phyloP scores from a whole-genome alignment of 2,329 filamentous ascomycete species.

The Neonectria coccinea region DNA sequence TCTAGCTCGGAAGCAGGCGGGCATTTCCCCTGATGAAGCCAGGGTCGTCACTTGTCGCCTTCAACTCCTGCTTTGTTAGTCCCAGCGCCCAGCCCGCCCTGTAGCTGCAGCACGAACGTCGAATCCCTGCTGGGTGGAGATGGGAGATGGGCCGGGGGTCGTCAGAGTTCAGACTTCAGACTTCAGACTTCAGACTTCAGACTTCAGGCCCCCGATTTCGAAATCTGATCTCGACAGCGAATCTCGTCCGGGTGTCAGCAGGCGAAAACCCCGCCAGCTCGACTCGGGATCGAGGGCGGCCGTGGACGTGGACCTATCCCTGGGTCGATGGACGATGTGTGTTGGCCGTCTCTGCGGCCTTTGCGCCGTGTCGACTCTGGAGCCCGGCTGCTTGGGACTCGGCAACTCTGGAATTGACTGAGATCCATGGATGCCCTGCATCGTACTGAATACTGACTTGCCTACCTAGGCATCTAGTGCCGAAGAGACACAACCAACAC shows the following conservation, averaged over 20 bases:
- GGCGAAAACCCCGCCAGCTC: slow-evolving; percentile 4
- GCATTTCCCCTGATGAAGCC: slow-evolving; percentile 8
- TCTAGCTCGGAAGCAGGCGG: slow-evolving; percentile 13
- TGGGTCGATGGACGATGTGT: neutral
- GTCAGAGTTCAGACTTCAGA: neutral
- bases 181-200: too few species aligned
- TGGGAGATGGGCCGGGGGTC: neutral
- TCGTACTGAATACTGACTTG: neutral
- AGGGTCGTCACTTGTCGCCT: neutral
- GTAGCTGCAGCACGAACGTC: neutral
- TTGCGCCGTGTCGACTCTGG: neutral
- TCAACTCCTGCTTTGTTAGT: neutral
- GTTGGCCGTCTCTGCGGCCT: neutral
- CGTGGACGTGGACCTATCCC: slow-evolving; percentile 4
- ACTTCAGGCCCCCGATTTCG: slow-evolving; percentile 13
- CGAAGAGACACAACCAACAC: neutral
- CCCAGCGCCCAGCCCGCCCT: neutral
- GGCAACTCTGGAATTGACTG: neutral
- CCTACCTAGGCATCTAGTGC: neutral
- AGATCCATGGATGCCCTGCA: neutral
- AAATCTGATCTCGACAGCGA: slow-evolving; percentile 23
- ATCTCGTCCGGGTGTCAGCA: neutral
- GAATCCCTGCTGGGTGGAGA: slow-evolving; percentile 9
- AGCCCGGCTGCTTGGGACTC: neutral
- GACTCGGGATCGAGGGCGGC: slow-evolving; percentile 10